Percentiles rank a stretch among this genome's conserved stretches.
Conservation (phyloP, 306 rosid species). For the Begonia loranthoides region DNA sequence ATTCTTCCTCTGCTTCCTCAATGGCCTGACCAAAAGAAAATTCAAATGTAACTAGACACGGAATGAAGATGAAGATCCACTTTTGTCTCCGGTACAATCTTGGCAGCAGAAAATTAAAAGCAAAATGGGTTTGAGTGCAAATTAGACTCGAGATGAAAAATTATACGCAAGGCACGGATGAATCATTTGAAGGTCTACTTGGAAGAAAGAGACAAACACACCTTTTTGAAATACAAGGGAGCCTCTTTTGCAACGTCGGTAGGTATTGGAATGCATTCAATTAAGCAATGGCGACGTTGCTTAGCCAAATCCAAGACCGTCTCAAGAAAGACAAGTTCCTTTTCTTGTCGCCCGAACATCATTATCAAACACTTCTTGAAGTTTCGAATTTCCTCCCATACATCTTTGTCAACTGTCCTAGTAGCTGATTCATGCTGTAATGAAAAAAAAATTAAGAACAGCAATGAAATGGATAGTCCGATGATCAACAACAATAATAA, state of each 20-base stretch:
- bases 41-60: not conserved
- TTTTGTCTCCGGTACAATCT: no score
- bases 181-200: no score
- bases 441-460: not conserved
- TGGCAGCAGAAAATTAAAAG: no score
- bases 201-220: slow-evolving; percentile 5
- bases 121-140: no score
- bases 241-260: slow-evolving; percentile 65
- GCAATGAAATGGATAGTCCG: no score
- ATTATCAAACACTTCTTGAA: slow-evolving; percentile 90
- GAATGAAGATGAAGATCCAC: not conserved
- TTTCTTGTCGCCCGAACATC: slow-evolving; percentile 87
- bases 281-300: slow-evolving; percentile 63
- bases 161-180: no score
- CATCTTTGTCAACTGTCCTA: slow-evolving; percentile 55
- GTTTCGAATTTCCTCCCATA: slow-evolving; percentile 82
- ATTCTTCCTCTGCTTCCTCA: slow-evolving; percentile 86
- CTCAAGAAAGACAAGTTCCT: slow-evolving; percentile 81
- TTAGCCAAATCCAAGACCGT: slow-evolving; percentile 79
- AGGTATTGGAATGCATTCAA: slow-evolving; percentile 83
- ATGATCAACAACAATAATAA: no score
- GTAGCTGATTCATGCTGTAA: slow-evolving; percentile 80
- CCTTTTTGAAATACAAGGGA: slow-evolving; percentile 85
- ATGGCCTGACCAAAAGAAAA: slow-evolving; percentile 40
- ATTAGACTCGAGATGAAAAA: no score